Conservation (phyloP, 2,329 filamentous ascomycete genomes). For the Immersiporthe knoxdaviesiana region DNA sequence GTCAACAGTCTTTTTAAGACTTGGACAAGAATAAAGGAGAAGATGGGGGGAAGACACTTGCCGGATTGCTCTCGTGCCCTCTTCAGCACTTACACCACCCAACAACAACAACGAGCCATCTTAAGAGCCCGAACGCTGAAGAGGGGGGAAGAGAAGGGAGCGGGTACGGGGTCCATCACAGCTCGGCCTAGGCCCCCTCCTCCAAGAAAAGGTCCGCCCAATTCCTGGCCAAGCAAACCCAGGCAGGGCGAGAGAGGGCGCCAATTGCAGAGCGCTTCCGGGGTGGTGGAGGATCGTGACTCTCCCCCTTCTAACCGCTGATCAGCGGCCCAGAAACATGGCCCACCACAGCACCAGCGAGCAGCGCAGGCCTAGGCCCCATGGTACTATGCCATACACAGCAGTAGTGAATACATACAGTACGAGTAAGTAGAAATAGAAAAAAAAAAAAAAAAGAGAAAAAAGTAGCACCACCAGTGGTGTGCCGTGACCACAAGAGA, state of each 20-base stretch:
- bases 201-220: not conserved
- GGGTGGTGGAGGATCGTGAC: not conserved
- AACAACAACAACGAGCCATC: no score
- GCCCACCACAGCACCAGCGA: not conserved
- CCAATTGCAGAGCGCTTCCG: slow-evolving; percentile 17
- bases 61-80: not conserved
- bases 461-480: not conserved
- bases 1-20: not conserved
- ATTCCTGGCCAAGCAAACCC: not conserved
- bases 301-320: slow-evolving; percentile 3
- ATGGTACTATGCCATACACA: no score
- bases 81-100: not conserved
- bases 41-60: not conserved
- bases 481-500: not conserved
- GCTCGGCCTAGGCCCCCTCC: no score
- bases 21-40: not conserved
- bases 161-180: no score
- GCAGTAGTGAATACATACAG: no score
- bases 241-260: slow-evolving; percentile 3
- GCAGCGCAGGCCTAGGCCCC: no score
- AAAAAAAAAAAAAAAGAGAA: no score
- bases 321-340: not conserved
- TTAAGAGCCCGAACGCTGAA: not conserved
- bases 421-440: no score
- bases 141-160: not conserved